Conservation (phyloP, 2,329 filamentous ascomycete species). For the Xylariaceae sp. region DNA sequence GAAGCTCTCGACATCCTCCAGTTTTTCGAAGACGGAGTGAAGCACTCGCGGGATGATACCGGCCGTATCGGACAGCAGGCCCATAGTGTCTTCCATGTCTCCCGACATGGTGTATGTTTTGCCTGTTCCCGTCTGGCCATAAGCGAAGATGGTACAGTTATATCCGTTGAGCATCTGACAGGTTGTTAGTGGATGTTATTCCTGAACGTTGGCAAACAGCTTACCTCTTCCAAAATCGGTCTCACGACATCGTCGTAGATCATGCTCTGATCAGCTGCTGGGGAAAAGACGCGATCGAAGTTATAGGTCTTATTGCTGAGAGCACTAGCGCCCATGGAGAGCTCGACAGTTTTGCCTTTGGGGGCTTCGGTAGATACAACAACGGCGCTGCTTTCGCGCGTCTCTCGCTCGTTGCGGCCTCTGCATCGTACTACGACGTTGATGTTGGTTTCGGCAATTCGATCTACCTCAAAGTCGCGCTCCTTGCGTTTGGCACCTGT, state of each 20-base stretch:
- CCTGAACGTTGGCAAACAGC: constrained; percentile 22
- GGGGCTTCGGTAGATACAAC: constrained; percentile 85
- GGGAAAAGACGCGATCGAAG: constrained; percentile 96
- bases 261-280: constrained; percentile 87
- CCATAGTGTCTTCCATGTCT: constrained; percentile 83
- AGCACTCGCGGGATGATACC: constrained; percentile 93
- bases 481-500: constrained; percentile 77
- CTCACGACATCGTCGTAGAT: constrained; percentile 93
- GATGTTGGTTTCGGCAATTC: constrained; percentile 85
- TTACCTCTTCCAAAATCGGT: constrained; percentile 86
- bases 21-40: constrained; percentile 77
- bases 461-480: constrained; percentile 69
- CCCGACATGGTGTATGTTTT: constrained; percentile 99
- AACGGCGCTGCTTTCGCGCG: constrained; percentile 89
- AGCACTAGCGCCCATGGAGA: constrained; percentile 89
- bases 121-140: constrained; percentile 94
- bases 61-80: constrained; percentile 82
- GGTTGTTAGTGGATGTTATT: constrained; percentile 8
- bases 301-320: constrained; percentile 94
- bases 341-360: constrained; percentile 74
- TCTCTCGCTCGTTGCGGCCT: constrained; percentile 86
- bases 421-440: constrained; percentile 94
- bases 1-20: constrained; percentile 76
- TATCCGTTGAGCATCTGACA: constrained; percentile 81
- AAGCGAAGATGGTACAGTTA: constrained; percentile 98